Base-by-base conservation (phyloP, 2,329 filamentous ascomycete genomes). In the Capronia coronata region DNA sequence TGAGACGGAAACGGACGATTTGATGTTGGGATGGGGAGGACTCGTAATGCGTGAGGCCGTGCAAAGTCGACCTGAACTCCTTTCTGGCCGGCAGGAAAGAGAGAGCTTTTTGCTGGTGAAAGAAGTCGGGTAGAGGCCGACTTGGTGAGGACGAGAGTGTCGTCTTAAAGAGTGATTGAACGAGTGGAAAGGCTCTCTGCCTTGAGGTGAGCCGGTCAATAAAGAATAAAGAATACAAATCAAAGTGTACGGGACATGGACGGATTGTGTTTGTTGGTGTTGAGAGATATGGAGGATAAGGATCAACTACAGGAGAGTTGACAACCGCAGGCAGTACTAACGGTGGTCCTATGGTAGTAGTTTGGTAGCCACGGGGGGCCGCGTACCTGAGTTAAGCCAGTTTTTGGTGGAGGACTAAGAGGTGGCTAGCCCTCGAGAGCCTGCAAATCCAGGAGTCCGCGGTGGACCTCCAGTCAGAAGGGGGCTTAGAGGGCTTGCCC, bases 41-140 rank as follows among this genome's bases (percentile, higher is more conserved):
- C 16, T 46, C 32, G 44, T n/a, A 37, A 25, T 25, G 25, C 19
- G 19, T 35, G 39, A 43, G 38, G 39, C 19, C 21, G 41, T 16
- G 46, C n/a, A 27, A n/a, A 54, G 23, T 27, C 39, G 21, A 40
- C 18, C 27, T 37, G 41, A 23, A 51, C 51, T 56, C 54, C 54
- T 56, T 52, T 56, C 54, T 56, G 51, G 42, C 54, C 54, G 41
- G 54, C 54, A 54, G 54, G 40, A 46, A 56, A 56, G 50, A 54
- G 39, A 51, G 34, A 46, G 43, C 44, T 40, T 48, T 43, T 35
- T 14, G 34, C 46, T 23, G 38, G 27, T 21, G 37, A 25, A 19
- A 40, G 40, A 22, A 38, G 21, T 18, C 27, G 34, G 23, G 35
- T 27, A 43, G 19, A 14, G 35, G 41, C 29, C 21, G 38, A 44